Base-by-base conservation (phyloP, 228 moss, liverwort and hornwort species). In the Sphagnum fallax region DNA sequence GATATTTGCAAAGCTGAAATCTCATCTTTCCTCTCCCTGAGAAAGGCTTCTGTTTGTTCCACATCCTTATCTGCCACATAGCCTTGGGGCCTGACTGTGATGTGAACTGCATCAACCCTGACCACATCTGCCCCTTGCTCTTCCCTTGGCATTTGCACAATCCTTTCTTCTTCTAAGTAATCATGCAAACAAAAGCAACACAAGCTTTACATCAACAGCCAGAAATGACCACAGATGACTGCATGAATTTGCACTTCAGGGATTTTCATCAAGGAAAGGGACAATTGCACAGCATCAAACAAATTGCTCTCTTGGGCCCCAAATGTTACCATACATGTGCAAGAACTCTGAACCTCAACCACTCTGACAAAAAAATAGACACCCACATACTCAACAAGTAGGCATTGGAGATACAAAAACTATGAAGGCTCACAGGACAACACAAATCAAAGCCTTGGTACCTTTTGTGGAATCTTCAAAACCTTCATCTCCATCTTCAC, bases 21-120 rank as follows among this genome's bases (percentile, higher is more conserved):
- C 63, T 89, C 78, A 48, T 90, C 83, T 8, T 85, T 82, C 48
- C 80, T 81, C 64, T 72, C 85, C 69, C 81, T 78, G 49, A 63
- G 57, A 14, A 78, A 61, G 7, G 64, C 8, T 50, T 77, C 72
- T 62, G 74, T 72, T 32, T 52, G 75, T 63, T 65, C 75, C 67
- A 12, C 70, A 6, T 60, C 76, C 75, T 70, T 64, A 53, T 75
- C 76, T 59, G 52, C 58, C 47, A 32, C 51, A 0, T 50, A 60
- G 65, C n/a, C 73, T 52, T 76, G 80, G 64, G 70, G 65, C 61
- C 69, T 75, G 48, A 18, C 72, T 75, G 69, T 71, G 18, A 48
- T 70, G 16, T 65, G 63, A 4, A 71, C 73, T 60, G 58, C 71
- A 32, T 65, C 75, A 64, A 70, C 55, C 48, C 69, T 72, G 52